Base-by-base conservation (phyloP, 2,329 filamentous ascomycete genomes). In the Aspergillus eucalypticola region DNA sequence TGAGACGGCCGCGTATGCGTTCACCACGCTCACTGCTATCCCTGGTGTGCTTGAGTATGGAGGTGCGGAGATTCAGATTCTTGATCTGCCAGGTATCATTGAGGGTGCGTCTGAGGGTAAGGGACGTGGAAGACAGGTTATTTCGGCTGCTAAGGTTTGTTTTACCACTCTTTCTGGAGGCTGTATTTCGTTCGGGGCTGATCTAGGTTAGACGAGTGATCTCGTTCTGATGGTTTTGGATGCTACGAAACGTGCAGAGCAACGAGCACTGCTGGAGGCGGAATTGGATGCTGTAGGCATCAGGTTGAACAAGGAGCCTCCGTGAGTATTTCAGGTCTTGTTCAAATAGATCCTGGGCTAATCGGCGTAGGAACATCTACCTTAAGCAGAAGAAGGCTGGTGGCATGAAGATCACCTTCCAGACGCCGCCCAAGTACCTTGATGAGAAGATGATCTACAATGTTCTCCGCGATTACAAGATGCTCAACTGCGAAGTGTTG, bases 381-480 rank as follows among this genome's bases (percentile, higher is more conserved):
- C 86, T 99, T 60, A 99, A 99, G 78, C 83, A 83, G 25, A 99
- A 99, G 78, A 96, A 95, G 74, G 92, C 94, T 0, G 95, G 95
- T 59, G 95, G 96, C 61, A 95, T 99, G 91, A 99, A 99, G 79
- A 97, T 99, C 74, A 98, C 91, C 15, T 99, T 99, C 79, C 89
- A 92, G 71, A 80, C 87, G 4, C 90, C 95, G 2, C 94, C 95
- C 3, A 98, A 98, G 77, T 81, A 90, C 61, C 82, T 99, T 60
- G 95, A 99, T 77, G 94, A 99, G 77, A 97, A 96, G 81, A 96
- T 99, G 91, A 84, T 99, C 61, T 96, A 89, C 83, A 97, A 96
- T 81, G 97, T 99, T 73, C 84, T 99, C 54, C 90, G 92, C 67
- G 95, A 99, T 83, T 99, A 99, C 87, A 97, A 97, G 82, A 92